Conservation (phyloP, 2,329 filamentous ascomycete genomes). For the Xylaria hypoxylon region DNA sequence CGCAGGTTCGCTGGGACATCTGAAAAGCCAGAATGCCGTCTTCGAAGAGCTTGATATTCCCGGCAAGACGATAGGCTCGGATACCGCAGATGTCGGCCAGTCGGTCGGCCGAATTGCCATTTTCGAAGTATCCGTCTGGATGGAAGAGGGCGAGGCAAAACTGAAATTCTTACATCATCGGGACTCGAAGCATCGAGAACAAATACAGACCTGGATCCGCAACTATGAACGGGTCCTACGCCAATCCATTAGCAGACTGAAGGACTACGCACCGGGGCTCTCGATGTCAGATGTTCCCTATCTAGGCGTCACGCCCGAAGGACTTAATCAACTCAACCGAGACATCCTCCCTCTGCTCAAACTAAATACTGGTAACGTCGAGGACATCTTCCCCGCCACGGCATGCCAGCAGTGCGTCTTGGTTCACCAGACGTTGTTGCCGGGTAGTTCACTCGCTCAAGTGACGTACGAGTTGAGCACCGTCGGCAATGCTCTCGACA, state of each 20-base stretch:
- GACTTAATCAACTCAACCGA: slow-evolving; percentile 58
- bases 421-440: slow-evolving; percentile 57
- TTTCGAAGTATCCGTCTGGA: slow-evolving; percentile 63
- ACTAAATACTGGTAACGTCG: slow-evolving; percentile 59
- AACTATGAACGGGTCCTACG: slow-evolving; percentile 60
- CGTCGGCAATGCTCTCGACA: slow-evolving; percentile 55
- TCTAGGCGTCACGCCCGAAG: slow-evolving; percentile 60
- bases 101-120: slow-evolving; percentile 61
- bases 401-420: slow-evolving; percentile 63
- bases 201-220: slow-evolving; percentile 60
- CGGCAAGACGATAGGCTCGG: slow-evolving; percentile 53
- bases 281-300: slow-evolving; percentile 63
- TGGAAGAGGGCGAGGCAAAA: slow-evolving; percentile 59
- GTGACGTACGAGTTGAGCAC: slow-evolving; percentile 62
- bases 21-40: slow-evolving; percentile 61
- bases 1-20: slow-evolving; percentile 61
- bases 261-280: slow-evolving; percentile 59
- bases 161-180: slow-evolving; percentile 61
- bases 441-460: slow-evolving; percentile 58
- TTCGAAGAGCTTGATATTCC: slow-evolving; percentile 61
- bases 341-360: slow-evolving; percentile 56
- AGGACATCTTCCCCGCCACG: slow-evolving; percentile 62
- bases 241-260: slow-evolving; percentile 57
- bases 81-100: slow-evolving; percentile 59
- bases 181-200: slow-evolving; percentile 56